Base-by-base conservation (phyloP, 768 basidiomycete genomes). In the Xerocomellus chrysenteron region DNA sequence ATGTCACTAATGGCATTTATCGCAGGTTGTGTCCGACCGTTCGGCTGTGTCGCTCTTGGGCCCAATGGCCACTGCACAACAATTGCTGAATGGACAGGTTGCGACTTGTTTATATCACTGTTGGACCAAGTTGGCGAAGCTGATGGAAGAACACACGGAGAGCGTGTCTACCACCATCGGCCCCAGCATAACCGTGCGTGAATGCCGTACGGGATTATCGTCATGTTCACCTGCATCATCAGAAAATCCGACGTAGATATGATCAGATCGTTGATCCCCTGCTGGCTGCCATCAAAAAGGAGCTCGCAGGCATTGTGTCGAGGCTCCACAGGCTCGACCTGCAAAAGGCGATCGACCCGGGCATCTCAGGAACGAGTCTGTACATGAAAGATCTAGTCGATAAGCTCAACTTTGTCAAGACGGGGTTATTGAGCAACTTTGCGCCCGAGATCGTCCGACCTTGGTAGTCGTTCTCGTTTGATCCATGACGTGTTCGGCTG, bases 321-420 rank as follows among this genome's bases (percentile, higher is more conserved):
- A 84, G 88, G 50, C 78, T 99, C 30, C 96, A 98, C 72, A 83
- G 89, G 7, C 82, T 92, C 44, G 91, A 94, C 69, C 87, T 95
- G 66, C 82, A 83, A 48, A 89, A 87, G 72, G 75, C 82, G 10
- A 72, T 82, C 11, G 92, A 94, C 60, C 80, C 81, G 43, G 82
- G 81, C 17, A 71, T 76, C 54, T 66, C 75, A 1, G 77, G 71
- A 2, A 75, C 76, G 62, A 96, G 92, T 71, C 71, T 86, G 14
- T 98, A 98, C 73, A 90, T 98, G 84, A 90, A 91, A 19, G 66
- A 68, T n/a, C 78, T 99, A 52, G 82, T 86, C 9, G 95, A 97
- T 55, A 97, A 69, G 28, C 75, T 99, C 45, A 74, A 78, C 1
- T 94, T 92, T 66, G 77, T 98, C 59, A 91, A 91, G 72, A 69